Evolutionary conservation across 148 eudicot genomes (phyloP), one percentile per base, ranked within the genome.

Genomic region (Fallopia convolvulus): DNA sequence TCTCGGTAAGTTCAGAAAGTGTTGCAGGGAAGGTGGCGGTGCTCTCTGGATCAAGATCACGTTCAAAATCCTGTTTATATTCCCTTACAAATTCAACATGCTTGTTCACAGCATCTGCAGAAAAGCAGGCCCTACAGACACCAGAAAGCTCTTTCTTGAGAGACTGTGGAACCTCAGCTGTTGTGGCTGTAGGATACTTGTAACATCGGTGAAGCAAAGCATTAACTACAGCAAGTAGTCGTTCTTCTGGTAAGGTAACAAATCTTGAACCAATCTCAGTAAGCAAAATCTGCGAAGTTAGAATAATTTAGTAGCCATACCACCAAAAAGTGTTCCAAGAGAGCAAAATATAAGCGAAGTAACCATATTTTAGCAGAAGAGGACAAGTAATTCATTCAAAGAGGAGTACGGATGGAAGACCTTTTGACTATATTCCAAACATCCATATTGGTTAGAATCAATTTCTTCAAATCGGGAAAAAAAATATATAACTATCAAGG

Each of bases 61-160:
- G 77, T 95, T 96, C 72, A 68, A 85, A 95, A 95, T 93, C 99
- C 76, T 91, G 97, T 84, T 95, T 95, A 86, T 95, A 95, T 77
- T 93, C 99, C 76, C 91, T 84, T 78, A 93, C 98, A 65, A 95
- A 36, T 91, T 95, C 98, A 74, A 91, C 97, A 88, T 93, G 99
- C 84, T 95, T 95, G 86, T 87, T 95, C 76, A 95, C 97, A 78
- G 99, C 99, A 86, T 93, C 99, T 78, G 93, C 92, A 2, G 99
- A 93, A 83, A 95, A 95, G 79, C 99, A 95, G 70, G 99, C 98
- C 86, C 89, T 86, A 83, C 99, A 91, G 81, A 93, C 98, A 77
- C 99, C 98, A 56, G 99, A 93, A 49, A 95, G 97, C 88, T 95
- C 99, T 85, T 95, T 95, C 83, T 93, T 93, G 52, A 95, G 94